A percentile compares a stretch with the other conserved stretches of the same genome.
phyloP scores from a whole-genome alignment of 371 early-diverging fungal species.

The Rhizopus microsporus region DNA sequence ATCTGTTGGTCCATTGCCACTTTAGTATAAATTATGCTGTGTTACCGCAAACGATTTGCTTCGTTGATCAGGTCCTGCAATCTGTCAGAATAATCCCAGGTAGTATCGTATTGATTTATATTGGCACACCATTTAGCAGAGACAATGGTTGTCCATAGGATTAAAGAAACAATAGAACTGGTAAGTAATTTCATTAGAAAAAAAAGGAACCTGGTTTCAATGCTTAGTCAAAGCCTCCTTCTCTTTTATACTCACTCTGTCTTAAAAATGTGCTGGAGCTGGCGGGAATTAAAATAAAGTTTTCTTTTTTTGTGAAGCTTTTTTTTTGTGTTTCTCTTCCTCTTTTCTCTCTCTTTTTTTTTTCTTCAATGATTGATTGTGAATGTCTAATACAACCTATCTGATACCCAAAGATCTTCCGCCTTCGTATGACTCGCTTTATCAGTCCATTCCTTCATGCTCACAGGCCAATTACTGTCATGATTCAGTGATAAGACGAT shows the following conservation, averaged over 20 bases:
- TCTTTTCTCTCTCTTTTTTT: slow-evolving; percentile 2
- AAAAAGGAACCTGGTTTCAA: neutral
- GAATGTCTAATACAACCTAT: slow-evolving; percentile 18
- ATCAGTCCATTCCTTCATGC: slow-evolving; percentile 26
- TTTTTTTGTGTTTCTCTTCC: neutral
- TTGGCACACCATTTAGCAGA: slow-evolving; percentile 16
- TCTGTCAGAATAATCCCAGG: slow-evolving; percentile 13
- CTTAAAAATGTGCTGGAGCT: too few relatives aligned
- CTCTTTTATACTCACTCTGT: too few relatives aligned
- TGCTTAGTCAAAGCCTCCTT: too few relatives aligned
- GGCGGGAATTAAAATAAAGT: too few relatives aligned
- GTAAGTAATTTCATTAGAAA: slow-evolving; percentile 14
- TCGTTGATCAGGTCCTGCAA: slow-evolving; percentile 37
- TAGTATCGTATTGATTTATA: slow-evolving; percentile 3
- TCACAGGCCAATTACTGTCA: slow-evolving; percentile 10
- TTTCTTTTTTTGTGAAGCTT: neutral
- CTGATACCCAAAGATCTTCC: slow-evolving; percentile 30
- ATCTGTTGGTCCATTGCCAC: neutral
- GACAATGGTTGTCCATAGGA: neutral
- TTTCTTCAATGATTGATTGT: neutral
- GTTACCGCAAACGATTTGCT: slow-evolving; percentile 27
- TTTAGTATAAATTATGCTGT: neutral
- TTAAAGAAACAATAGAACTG: slow-evolving; percentile 6
- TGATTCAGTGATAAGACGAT: slow-evolving; percentile 12
- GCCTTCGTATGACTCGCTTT: slow-evolving; percentile 40